A percentile compares a stretch with the other conserved stretches of the same genome.
These are phyloP conservation scores for Fomitopsis betulina DNA, from an alignment of 1,284 basidiomycete species.

Conservation along the genomic window DNA sequence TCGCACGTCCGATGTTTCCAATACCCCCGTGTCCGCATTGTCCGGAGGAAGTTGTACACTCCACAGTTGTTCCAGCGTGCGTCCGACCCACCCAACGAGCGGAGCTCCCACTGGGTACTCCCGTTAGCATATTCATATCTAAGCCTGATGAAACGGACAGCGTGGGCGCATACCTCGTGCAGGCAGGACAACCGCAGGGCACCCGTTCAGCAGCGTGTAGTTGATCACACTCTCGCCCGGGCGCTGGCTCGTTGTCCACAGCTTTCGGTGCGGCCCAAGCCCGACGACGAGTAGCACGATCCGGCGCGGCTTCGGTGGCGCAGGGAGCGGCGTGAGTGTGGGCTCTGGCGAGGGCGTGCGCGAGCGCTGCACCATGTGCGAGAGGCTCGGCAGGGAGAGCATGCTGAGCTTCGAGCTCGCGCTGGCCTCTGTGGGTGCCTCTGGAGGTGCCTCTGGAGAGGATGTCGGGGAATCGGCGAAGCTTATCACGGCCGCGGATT, in stretches of 20 bases:
- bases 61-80: constrained; percentile 57
- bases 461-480: neutral
- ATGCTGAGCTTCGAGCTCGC: neutral
- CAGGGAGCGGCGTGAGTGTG: neutral
- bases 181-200: neutral
- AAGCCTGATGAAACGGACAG: neutral
- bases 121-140: neutral
- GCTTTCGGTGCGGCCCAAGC: neutral
- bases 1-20: neutral
- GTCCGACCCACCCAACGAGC: constrained; percentile 42
- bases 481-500: neutral
- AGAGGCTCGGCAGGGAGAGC: neutral
- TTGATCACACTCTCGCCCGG: neutral
- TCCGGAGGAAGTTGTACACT: constrained; percentile 39
- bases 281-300: neutral
- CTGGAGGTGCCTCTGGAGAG: neutral
- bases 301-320: neutral
- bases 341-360: neutral
- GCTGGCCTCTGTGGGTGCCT: neutral
- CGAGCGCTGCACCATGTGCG: neutral
- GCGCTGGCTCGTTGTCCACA: neutral
- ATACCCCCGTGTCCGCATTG: constrained; percentile 15
- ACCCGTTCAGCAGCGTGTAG: neutral
- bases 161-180: neutral
- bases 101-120: constrained; percentile 41